Percentiles rank a stretch among this genome's conserved stretches.
These are phyloP conservation scores for Dictyostelium firmibasis DNA, from an alignment of 78 protist genomes.

Conservation along the genomic window DNA sequence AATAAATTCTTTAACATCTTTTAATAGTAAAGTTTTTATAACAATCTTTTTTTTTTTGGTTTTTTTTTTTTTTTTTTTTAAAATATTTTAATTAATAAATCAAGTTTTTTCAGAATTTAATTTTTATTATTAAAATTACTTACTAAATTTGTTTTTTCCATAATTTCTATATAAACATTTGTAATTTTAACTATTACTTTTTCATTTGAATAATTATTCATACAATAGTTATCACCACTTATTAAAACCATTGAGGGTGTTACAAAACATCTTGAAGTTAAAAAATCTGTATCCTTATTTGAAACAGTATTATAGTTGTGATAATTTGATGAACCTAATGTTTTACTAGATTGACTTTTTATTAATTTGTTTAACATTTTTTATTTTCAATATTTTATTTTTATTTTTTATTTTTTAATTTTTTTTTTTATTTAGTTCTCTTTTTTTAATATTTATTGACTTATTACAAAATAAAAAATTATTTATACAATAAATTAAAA, in stretches of 20 bases:
- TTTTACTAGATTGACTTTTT: background rate
- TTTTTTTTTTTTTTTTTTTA: background rate
- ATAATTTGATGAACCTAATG: background rate
- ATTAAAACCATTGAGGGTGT: background rate
- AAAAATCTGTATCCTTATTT: background rate
- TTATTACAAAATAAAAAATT: background rate
- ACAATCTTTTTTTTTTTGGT: background rate
- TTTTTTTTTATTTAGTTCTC: too few relatives aligned
- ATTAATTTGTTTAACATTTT: background rate
- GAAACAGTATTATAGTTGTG: background rate
- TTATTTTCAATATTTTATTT: background rate
- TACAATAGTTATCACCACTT: background rate
- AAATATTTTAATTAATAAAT: too few relatives aligned
- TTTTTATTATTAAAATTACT: background rate
- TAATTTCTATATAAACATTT: background rate
- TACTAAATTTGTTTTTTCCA: background rate
- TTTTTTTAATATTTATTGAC: background rate
- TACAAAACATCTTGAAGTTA: background rate
- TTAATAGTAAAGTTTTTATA: background rate
- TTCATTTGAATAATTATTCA: background rate
- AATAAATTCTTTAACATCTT: slow-evolving; percentile 4
- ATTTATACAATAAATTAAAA: background rate
- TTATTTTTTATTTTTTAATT: background rate
- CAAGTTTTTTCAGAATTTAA: too few relatives aligned
- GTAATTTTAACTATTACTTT: background rate